Percentiles rank a stretch among this genome's conserved stretches.
Evolutionary conservation across 305 asterid genomes (phyloP).

Genomic region (Ilex paraguariensis): DNA sequence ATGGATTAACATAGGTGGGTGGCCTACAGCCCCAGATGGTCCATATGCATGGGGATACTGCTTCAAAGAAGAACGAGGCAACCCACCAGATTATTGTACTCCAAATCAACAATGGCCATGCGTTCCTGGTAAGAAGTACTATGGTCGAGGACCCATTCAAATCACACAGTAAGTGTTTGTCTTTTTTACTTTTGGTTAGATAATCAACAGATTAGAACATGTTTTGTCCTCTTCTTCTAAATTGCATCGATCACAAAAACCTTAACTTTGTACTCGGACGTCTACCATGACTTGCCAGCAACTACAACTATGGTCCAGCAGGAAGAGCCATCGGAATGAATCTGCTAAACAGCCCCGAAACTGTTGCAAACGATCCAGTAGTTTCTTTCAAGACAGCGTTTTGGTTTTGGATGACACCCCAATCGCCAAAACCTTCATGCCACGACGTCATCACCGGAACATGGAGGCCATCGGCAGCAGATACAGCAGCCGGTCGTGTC

Average conservation of each 20-base stretch:
- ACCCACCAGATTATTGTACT: conserved; percentile 18
- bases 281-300: conserved; percentile 3
- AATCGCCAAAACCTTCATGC: no score
- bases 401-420: no score
- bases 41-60: no score
- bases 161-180: conserved; percentile 24
- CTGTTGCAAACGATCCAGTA: conserved; percentile 15
- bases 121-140: conserved; percentile 23
- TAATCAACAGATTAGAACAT: neutral
- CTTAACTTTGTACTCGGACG: neutral
- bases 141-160: conserved; percentile 33
- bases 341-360: conserved; percentile 16
- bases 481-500: no score
- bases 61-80: no score
- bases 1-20: no score
- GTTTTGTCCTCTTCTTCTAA: neutral
- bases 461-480: no score
- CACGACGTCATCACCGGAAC: no score
- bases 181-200: no score
- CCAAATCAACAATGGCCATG: conserved; percentile 21
- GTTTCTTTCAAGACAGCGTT: no score
- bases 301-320: conserved; percentile 20
- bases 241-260: neutral
- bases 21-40: no score
- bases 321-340: conserved; percentile 10